These are phyloP conservation scores for Nakazawaea wickerhamii DNA, from an alignment of 805 yeast species.

Conservation along the genomic window DNA sequence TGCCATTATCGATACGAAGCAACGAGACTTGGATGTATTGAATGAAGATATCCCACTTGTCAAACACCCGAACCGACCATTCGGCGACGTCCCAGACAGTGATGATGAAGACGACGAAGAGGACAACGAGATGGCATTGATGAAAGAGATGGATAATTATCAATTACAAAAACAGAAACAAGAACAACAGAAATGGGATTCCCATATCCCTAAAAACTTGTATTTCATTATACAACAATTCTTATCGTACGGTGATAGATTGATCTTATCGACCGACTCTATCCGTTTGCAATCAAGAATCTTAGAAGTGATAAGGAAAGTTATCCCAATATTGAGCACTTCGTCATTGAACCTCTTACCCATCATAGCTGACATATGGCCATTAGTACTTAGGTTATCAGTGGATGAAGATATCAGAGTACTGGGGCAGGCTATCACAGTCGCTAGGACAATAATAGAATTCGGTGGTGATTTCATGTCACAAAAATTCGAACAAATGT, in stretches of 20 bases:
- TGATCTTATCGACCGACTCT: constrained; percentile 57
- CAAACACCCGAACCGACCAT: constrained; percentile 18
- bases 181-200: constrained; percentile 49
- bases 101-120: constrained; percentile 36
- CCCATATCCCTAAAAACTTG: constrained; percentile 57
- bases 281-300: constrained; percentile 50
- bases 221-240: constrained; percentile 59
- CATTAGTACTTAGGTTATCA: constrained; percentile 26
- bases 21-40: constrained; percentile 21
- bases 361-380: constrained; percentile 49
- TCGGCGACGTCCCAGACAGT: constrained; percentile 26
- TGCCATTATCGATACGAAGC: constrained; percentile 34
- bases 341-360: constrained; percentile 41
- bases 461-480: constrained; percentile 43
- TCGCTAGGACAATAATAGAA: constrained; percentile 23
- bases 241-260: constrained; percentile 61
- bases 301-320: constrained; percentile 39
- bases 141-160: constrained; percentile 16
- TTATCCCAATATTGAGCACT: constrained; percentile 51
- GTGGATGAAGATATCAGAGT: constrained; percentile 24
- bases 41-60: constrained; percentile 18
- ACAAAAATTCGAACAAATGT: constrained; percentile 41
- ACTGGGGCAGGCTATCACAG: constrained; percentile 24
- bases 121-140: constrained; percentile 20
- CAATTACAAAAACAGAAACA: constrained; percentile 17